Conservation (phyloP, 208 protist genomes). For the Acanthamoeba sp. region DNA sequence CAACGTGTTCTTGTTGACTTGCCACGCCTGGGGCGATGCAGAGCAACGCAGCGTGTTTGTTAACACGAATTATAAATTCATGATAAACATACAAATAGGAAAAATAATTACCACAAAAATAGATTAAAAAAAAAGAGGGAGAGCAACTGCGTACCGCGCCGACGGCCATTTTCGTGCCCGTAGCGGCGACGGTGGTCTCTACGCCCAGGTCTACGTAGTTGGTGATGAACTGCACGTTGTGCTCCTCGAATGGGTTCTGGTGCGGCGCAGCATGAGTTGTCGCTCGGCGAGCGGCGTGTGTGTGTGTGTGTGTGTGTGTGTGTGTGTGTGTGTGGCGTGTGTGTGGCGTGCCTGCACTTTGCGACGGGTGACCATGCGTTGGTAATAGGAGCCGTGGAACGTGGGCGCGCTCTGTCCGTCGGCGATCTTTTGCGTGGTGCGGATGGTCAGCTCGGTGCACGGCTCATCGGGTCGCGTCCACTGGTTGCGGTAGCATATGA, state of each 20-base stretch:
- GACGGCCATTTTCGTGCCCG: not conserved
- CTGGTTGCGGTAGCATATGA: constrained; percentile 18
- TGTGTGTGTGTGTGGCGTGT: not conserved
- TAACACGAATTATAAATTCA: too few relatives aligned
- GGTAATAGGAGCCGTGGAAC: constrained; percentile 43
- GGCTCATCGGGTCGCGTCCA: constrained; percentile 26
- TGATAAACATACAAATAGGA: not conserved
- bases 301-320: not conserved
- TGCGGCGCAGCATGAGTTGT: not conserved
- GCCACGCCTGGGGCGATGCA: not conserved
- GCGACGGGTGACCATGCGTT: constrained; percentile 23
- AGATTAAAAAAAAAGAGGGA: not conserved
- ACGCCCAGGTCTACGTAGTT: constrained; percentile 37
- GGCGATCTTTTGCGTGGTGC: not conserved
- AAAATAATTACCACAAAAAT: not conserved
- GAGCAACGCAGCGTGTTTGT: not conserved
- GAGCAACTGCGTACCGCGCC: not conserved
- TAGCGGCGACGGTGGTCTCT: not conserved
- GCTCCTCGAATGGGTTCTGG: constrained; percentile 21
- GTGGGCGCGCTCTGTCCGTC: not conserved
- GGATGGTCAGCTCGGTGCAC: constrained; percentile 20
- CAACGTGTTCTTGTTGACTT: constrained; percentile 55
- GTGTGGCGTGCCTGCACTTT: not conserved
- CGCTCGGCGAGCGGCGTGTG: not conserved
- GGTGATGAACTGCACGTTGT: constrained; percentile 14